phyloP scores from a whole-genome alignment of 2,329 filamentous ascomycete species.

The Mycosphaerella arachidis region DNA sequence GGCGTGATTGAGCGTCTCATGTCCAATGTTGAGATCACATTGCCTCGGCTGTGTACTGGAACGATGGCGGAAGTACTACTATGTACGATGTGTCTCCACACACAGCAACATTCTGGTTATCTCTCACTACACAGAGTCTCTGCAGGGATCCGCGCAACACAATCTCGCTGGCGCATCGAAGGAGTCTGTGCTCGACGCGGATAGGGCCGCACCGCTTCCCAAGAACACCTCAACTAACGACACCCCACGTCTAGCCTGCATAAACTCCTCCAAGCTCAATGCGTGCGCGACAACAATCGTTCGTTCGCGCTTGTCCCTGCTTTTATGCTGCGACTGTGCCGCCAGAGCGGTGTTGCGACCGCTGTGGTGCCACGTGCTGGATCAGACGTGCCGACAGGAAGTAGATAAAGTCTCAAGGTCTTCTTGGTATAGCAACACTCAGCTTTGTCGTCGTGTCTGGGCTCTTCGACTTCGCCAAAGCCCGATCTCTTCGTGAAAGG shows the following conservation, averaged over 20 bases:
- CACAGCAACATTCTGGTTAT: neutral
- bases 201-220: neutral
- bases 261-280: neutral
- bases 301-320: neutral
- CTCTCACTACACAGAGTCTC: neutral
- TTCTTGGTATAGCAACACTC: neutral
- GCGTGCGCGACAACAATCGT: neutral
- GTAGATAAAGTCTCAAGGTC: neutral
- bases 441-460: neutral
- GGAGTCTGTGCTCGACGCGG: neutral
- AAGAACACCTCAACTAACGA: neutral
- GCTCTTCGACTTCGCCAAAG: neutral
- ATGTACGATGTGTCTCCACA: neutral
- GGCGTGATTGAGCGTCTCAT: neutral
- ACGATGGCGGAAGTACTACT: neutral
- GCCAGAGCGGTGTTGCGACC: neutral
- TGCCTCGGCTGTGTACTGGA: neutral
- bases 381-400: neutral
- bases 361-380: neutral
- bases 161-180: neutral
- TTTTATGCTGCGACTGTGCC: neutral
- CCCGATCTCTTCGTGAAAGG: neutral
- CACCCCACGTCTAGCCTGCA: neutral
- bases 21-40: neutral
- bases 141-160: neutral